phyloP scores from a whole-genome alignment of 257 asterid species.

The Dorcoceras hygrometricum region DNA sequence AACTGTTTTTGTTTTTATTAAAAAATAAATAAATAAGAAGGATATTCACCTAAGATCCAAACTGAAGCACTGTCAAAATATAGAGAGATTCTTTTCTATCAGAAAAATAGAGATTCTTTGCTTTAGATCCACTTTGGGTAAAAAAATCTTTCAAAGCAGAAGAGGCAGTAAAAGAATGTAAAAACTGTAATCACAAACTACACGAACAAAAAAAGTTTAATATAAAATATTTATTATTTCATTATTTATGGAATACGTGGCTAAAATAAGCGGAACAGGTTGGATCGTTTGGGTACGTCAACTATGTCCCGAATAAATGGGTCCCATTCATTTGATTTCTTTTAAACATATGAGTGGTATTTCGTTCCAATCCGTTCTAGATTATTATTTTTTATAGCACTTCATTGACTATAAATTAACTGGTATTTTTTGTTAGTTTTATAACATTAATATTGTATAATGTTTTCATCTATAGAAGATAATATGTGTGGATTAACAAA shows the following conservation, averaged over 20 bases:
- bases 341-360: too few species aligned
- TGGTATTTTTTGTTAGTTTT: too few species aligned
- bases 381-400: too few species aligned
- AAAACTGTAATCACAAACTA: background rate
- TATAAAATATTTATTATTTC: background rate
- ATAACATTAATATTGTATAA: too few species aligned
- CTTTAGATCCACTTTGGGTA: background rate
- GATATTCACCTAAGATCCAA: background rate
- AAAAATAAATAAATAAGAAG: background rate
- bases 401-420: too few species aligned
- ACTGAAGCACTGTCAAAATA: background rate
- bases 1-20: too few species aligned
- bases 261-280: constrained; percentile 51
- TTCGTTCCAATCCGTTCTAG: too few species aligned
- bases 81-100: background rate
- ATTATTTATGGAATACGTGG: constrained; percentile 52
- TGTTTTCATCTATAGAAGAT: too few species aligned
- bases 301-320: constrained; percentile 14
- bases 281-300: constrained; percentile 25
- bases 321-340: background rate
- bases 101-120: background rate
- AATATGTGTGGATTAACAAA: too few species aligned
- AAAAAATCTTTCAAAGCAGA: background rate
- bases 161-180: background rate
- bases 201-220: background rate